Conservation (phyloP, 2,329 filamentous ascomycete species). For the Fragosphaeria purpurea region DNA sequence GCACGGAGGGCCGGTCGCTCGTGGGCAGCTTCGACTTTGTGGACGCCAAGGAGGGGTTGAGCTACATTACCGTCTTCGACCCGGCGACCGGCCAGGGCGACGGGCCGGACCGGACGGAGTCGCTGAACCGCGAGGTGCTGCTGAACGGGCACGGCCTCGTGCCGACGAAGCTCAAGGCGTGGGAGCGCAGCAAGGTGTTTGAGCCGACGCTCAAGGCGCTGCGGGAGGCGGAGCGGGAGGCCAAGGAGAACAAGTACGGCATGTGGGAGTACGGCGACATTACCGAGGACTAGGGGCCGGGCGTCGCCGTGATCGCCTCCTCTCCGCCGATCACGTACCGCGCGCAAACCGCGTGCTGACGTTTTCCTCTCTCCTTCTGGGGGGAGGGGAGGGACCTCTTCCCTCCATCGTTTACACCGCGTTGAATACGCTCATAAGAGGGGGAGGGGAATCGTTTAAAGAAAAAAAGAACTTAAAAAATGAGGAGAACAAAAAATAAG, state of each 20-base stretch:
- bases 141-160: slow-evolving; percentile 82
- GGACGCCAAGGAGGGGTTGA: slow-evolving; percentile 65
- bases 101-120: slow-evolving; percentile 54
- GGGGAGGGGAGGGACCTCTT: too few relatives aligned
- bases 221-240: slow-evolving; percentile 62
- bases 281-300: slow-evolving; percentile 61
- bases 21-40: slow-evolving; percentile 87
- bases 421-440: too few relatives aligned
- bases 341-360: too few relatives aligned
- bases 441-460: too few relatives aligned
- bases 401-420: too few relatives aligned
- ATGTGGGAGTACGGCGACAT: slow-evolving; percentile 99
- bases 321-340: too few relatives aligned
- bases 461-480: too few relatives aligned
- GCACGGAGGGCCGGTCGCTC: slow-evolving; percentile 65
- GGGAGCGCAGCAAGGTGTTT: slow-evolving; percentile 67
- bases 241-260: slow-evolving; percentile 69
- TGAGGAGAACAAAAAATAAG: too few relatives aligned
- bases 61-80: slow-evolving; percentile 84
- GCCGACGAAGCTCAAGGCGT: slow-evolving; percentile 79
- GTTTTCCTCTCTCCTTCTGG: too few relatives aligned
- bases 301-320: too few relatives aligned
- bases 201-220: slow-evolving; percentile 62
- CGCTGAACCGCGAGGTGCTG: slow-evolving; percentile 82
- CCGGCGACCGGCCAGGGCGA: slow-evolving; percentile 47